A percentile compares a stretch with the other conserved stretches of the same genome.
Evolutionary conservation across 139 green algal species (phyloP).

Genomic region (Ostreobium quekettii): DNA sequence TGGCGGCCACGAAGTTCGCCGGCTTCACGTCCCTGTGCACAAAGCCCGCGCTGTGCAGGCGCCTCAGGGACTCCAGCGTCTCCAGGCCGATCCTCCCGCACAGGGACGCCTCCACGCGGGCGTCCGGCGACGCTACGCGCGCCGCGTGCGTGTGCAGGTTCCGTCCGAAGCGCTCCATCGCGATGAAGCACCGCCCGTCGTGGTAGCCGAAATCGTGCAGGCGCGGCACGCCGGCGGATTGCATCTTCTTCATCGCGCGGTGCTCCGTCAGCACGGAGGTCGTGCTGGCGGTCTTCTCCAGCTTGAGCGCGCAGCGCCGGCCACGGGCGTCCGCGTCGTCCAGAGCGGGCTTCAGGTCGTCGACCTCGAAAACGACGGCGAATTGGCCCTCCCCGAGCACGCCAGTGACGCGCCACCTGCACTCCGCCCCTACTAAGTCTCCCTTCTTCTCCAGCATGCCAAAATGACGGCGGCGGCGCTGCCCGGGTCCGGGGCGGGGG

Average conservation of each 20-base stretch:
- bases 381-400: background rate
- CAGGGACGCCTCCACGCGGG: background rate
- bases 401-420: background rate
- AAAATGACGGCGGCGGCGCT: too few species aligned
- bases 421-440: background rate
- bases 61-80: background rate
- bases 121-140: background rate
- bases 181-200: background rate
- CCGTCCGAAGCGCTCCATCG: background rate
- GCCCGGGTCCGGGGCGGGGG: too few species aligned
- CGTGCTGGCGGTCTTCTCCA: background rate
- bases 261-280: background rate
- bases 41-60: background rate
- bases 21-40: conserved; percentile 80
- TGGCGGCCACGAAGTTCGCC: conserved; percentile 59
- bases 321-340: background rate
- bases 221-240: background rate
- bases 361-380: background rate
- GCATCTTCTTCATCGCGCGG: background rate
- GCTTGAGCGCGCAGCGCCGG: background rate
- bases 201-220: background rate
- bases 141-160: background rate
- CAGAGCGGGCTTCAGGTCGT: background rate
- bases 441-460: too few species aligned
- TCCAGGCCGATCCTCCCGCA: background rate